Base-by-base conservation (phyloP, 352 stramenopile species). In the Globisporangium camurandrum region DNA sequence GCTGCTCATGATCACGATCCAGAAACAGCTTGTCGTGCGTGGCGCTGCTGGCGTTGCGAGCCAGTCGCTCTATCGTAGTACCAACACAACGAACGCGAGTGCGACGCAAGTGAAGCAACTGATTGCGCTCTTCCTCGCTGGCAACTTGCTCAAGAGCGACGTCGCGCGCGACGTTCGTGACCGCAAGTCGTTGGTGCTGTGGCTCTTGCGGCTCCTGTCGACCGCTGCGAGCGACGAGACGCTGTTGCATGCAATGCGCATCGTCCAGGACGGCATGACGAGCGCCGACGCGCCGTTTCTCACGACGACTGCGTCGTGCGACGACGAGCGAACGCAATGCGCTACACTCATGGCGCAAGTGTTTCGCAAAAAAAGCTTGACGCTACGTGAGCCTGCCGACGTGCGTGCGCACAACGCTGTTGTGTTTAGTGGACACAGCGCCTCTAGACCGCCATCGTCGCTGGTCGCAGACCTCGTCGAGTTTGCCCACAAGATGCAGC, bases 1-100 rank as follows among this genome's bases (percentile, higher is more conserved):
- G 11, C 54, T 91, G 12, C 54, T 91, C 20, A 86, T 91, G 80
- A 91, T 91, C 43, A 91, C 76, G 8, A 91, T 91, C 46, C 80
- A 91, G 51, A 91, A 91, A 50, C 80, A 91, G 50, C 69, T 88
- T 17, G 73, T 86, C 4, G 67, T 66, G 17, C 67, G 62, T 1
- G 51, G 63, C 31, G 36, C 49, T 9, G 47, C 54, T 5, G 51
- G 43, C 10, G 38, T 64, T 9, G 27, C 24, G 1, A 54, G 63
- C 28, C 50, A 57, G 26, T 31, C 61, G 37, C n/a, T n/a, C n/a
- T n/a, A n/a, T n/a, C n/a, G n/a, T n/a, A n/a, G n/a, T n/a, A n/a
- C n/a, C n/a, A 49, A 66, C 22, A 54, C 40, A 16, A 19, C 16
- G 17, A 22, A n/a, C 44, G 31, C 11, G 56, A 39, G 12, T 49